Percentiles rank a stretch among this genome's conserved stretches.
phyloP scores from a whole-genome alignment of 495 filamentous ascomycete species.

The Penicillium argentinense region DNA sequence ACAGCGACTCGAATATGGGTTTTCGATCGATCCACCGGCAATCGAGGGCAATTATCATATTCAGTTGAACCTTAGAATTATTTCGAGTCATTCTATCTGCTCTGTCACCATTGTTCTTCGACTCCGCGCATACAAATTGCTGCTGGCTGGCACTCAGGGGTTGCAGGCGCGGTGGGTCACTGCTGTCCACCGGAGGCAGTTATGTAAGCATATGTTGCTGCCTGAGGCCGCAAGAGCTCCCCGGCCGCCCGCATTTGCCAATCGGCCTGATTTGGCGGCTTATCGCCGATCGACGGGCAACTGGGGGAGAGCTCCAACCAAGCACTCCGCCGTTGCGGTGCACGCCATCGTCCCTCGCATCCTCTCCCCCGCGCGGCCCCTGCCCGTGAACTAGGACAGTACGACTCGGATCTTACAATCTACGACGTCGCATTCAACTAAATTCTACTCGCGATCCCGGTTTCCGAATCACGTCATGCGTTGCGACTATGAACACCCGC shows the following conservation, averaged over 20 bases:
- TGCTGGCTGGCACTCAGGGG: constrained; percentile 39
- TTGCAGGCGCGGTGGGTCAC: constrained; percentile 31
- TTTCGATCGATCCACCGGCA: neutral
- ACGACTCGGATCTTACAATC: too few species aligned
- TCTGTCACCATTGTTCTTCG: too few species aligned
- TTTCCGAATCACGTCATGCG: constrained; percentile 18
- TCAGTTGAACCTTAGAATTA: too few species aligned
- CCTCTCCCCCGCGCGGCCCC: too few species aligned
- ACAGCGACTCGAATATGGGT: neutral
- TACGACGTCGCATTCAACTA: too few species aligned
- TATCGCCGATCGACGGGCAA: constrained; percentile 24
- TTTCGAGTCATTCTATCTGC: too few species aligned
- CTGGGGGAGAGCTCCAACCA: constrained; percentile 3
- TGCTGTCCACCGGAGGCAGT: constrained; percentile 30
- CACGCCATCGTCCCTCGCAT: too few species aligned
- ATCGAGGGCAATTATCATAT: neutral
- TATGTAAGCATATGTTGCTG: constrained; percentile 6
- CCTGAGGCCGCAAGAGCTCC: constrained; percentile 15
- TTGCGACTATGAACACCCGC: constrained; percentile 79
- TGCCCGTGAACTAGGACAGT: too few species aligned
- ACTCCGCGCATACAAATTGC: too few species aligned
- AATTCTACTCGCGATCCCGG: too few species aligned
- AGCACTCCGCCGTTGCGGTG: neutral
- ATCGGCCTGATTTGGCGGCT: constrained; percentile 20
- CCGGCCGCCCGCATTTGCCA: constrained; percentile 1